phyloP scores from a whole-genome alignment of 495 filamentous ascomycete species.

The Aspergillus olivimuriae region DNA sequence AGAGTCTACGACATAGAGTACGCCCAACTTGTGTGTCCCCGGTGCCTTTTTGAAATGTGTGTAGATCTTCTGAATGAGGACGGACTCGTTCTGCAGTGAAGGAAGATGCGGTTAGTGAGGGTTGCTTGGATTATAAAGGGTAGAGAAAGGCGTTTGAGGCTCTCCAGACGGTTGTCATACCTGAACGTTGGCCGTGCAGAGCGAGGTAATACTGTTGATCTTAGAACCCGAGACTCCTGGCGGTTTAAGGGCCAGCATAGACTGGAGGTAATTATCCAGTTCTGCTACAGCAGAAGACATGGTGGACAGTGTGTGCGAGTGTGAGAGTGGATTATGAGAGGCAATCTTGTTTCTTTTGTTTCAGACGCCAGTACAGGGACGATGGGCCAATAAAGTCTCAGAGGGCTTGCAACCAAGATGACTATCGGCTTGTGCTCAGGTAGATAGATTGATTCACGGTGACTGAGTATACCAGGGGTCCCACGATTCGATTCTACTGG shows the following conservation, averaged over 20 bases:
- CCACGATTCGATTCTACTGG: slow-evolving; percentile 20
- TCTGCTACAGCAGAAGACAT: slow-evolving; percentile 86
- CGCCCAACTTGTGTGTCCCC: slow-evolving; percentile 92
- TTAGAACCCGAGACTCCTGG: slow-evolving; percentile 90
- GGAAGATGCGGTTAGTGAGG: slow-evolving; percentile 30
- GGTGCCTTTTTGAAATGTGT: slow-evolving; percentile 96
- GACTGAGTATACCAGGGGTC: slow-evolving; percentile 10
- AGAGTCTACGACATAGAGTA: slow-evolving; percentile 99
- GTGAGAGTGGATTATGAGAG: slow-evolving; percentile 1
- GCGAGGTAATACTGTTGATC: slow-evolving; percentile 74
- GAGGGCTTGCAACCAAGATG: slow-evolving; percentile 11
- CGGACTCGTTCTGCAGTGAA: slow-evolving; percentile 73
- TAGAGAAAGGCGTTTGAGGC: no score
- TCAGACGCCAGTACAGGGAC: slow-evolving; percentile 9
- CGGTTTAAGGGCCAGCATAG: slow-evolving; percentile 83
- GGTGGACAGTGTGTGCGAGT: slow-evolving; percentile 13
- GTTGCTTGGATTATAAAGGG: no score
- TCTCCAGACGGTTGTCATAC: no score
- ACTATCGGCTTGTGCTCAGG: slow-evolving; percentile 9
- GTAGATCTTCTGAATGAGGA: slow-evolving; percentile 92
- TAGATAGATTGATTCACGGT: no score
- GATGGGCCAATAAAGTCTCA: slow-evolving; percentile 8
- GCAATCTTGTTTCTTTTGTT: slow-evolving; percentile 4
- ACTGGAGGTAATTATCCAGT: slow-evolving; percentile 82
- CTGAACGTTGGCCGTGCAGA: slow-evolving; percentile 89